Evolutionary conservation across 2,329 filamentous ascomycete genomes (phyloP).

Genomic region (Pseudocercospora eumusae): DNA sequence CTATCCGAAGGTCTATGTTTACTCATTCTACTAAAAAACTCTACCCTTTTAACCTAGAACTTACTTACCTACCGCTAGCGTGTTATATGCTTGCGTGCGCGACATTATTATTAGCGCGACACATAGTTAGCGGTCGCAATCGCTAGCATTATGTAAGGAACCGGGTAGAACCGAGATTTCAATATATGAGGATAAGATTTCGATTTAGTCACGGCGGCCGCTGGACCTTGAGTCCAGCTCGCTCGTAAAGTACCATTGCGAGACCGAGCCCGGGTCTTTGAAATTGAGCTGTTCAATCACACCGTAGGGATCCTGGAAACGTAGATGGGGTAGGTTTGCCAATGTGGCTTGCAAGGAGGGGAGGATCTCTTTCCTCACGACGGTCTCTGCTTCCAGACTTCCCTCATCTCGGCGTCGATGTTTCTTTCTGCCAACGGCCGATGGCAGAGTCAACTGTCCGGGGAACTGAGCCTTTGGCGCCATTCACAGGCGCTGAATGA

Average conservation of each 20-base stretch:
- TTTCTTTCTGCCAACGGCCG: not conserved
- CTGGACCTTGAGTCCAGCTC: slow-evolving; percentile 1
- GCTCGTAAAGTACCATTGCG: slow-evolving; percentile 16
- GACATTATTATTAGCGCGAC: not conserved
- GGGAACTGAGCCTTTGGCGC: not conserved
- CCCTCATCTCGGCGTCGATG: not conserved
- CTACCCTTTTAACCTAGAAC: too few relatives aligned
- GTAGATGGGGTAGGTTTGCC: slow-evolving; percentile 1
- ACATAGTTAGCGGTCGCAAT: not conserved
- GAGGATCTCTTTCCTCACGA: not conserved
- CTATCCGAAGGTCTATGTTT: too few relatives aligned
- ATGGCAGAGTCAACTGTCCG: not conserved
- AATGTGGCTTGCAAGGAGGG: not conserved
- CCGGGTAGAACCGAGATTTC: too few relatives aligned
- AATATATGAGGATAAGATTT: too few relatives aligned
- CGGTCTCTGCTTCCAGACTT: not conserved
- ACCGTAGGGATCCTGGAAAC: slow-evolving; percentile 8
- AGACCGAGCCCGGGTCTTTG: slow-evolving; percentile 1
- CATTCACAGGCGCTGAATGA: not conserved
- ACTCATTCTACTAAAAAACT: too few relatives aligned
- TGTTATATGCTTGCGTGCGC: too few relatives aligned
- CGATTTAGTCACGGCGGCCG: not conserved
- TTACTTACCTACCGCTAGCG: too few relatives aligned
- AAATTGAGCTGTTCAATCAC: not conserved
- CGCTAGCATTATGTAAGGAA: too few relatives aligned